Base-by-base conservation (phyloP, 768 basidiomycete species). In the Lactarius pseudohatsudake region DNA sequence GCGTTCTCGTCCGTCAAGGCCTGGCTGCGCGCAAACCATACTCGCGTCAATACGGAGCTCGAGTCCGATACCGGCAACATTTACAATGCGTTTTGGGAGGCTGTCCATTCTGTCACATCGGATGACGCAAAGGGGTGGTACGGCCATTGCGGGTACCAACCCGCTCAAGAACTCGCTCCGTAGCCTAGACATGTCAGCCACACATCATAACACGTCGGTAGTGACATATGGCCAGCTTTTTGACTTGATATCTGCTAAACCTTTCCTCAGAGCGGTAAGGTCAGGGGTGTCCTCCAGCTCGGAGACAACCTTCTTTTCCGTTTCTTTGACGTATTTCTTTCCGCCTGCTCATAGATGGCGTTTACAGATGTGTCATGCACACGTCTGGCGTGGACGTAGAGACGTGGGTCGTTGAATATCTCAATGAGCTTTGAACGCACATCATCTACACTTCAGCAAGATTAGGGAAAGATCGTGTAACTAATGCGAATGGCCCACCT, bases 211-310 rank as follows among this genome's bases (percentile, higher is more conserved):
- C 45, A 22, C 30, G 2, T 38, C 20, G 43, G 32, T 30, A 62
- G 47, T 55, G 16, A 76, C 87, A 67, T 71, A 91, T 89, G 80
- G 81, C 84, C 86, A 91, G 70, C 85, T 82, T 47, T 77, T 80
- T 28, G 92, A 79, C 50, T 81, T 74, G 16, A 86, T 75, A 3
- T 72, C 69, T 13, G 86, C 84, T n/a, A 92, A 73, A 22, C 77
- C 77, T 56, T 79, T 75, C 71, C 86, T 82, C 5, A 92, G 71
- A 2, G 73, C 73, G 1, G 75, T 71, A 1, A 87, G 81, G 32
- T 87, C 85, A 8, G 80, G 75, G 4, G 77, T 73, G 56, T 82
- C 78, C n/a, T 78, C 71, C 28, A 26, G 76, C 47, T 81, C 81
- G 15, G 72, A 77, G 50, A 76, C 66, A 57, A 73, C 70, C 34